These are phyloP conservation scores for Mimosa bimucronata DNA, from an alignment of 306 rosid species.

Conservation along the genomic window DNA sequence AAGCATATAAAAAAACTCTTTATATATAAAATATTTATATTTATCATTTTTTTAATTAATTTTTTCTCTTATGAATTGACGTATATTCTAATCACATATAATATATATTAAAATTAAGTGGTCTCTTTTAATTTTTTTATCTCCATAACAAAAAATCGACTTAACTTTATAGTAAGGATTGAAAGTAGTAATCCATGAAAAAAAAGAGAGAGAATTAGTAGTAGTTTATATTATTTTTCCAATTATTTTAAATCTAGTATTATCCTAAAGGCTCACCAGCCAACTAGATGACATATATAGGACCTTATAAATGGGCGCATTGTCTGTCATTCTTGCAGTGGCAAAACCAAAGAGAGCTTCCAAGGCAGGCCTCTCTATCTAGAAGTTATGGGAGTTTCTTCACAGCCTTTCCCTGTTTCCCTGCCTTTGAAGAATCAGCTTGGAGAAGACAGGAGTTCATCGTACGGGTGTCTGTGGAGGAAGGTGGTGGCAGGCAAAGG, in stretches of 20 bases:
- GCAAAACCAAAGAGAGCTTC: background rate
- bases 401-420: slow-evolving; percentile 43
- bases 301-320: slow-evolving; percentile 30
- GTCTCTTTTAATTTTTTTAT: no score
- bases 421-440: slow-evolving; percentile 36
- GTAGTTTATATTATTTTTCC: no score
- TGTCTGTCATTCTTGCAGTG: background rate
- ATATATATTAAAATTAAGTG: no score
- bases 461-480: slow-evolving; percentile 47
- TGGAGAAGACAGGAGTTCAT: slow-evolving; percentile 28
- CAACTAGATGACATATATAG: slow-evolving; percentile 1
- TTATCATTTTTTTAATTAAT: no score
- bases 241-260: background rate
- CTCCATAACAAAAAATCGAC: no score
- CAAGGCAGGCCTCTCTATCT: background rate
- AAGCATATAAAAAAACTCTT: no score
- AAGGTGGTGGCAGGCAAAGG: slow-evolving; percentile 37
- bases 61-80: no score
- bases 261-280: slow-evolving; percentile 45
- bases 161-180: no score
- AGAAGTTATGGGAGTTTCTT: slow-evolving; percentile 56
- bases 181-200: no score
- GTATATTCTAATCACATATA: no score
- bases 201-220: no score
- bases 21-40: no score